Evolutionary conservation across 345 rosid genomes (phyloP).

Genomic region (Corchorus capsularis): DNA sequence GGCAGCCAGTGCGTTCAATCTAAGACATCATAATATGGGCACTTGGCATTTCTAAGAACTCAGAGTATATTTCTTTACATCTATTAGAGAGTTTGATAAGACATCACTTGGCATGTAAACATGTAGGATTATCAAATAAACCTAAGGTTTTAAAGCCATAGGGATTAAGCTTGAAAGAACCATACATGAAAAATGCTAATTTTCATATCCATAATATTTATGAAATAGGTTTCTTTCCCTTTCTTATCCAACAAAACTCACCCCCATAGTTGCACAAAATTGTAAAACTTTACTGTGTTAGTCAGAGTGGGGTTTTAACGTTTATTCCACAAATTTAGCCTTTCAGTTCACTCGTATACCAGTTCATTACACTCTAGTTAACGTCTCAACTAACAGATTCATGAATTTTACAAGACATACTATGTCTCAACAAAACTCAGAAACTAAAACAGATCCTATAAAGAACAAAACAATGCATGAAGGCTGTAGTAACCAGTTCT

Average conservation of each 20-base stretch:
- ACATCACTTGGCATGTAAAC: background rate
- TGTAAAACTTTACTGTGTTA: background rate
- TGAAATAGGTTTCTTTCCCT: background rate
- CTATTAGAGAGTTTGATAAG: conserved; percentile 2
- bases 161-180: background rate
- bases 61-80: background rate
- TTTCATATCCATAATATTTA: background rate
- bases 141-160: background rate
- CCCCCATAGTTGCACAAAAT: background rate
- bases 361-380: background rate
- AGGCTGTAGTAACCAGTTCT: background rate
- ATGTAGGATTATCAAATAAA: background rate
- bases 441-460: background rate
- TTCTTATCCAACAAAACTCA: background rate
- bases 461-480: background rate
- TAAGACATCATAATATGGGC: background rate
- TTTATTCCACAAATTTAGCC: background rate
- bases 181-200: background rate
- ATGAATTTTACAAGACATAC: background rate
- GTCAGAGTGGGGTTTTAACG: background rate
- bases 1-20: background rate
- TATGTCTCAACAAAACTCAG: background rate
- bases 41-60: background rate
- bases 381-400: background rate
- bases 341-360: background rate